Percentiles rank a stretch among this genome's conserved stretches.
These are phyloP conservation scores for Kwoniella botswanensis DNA, from an alignment of 768 basidiomycete species.

Conservation along the genomic window DNA sequence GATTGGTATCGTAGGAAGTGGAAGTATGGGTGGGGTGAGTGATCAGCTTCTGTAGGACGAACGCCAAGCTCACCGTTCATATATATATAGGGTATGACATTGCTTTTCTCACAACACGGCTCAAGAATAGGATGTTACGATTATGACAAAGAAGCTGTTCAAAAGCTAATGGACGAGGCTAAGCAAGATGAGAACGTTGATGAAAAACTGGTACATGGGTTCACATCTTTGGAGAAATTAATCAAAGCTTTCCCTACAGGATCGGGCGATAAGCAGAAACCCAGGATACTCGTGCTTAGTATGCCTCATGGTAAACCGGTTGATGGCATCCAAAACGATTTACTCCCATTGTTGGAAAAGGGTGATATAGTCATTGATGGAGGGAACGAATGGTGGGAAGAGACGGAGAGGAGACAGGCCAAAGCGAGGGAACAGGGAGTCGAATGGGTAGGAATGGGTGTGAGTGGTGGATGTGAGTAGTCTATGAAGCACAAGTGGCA, in stretches of 20 bases:
- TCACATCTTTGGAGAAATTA: conserved; percentile 37
- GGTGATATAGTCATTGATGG: conserved; percentile 58
- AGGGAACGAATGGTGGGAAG: conserved; percentile 57
- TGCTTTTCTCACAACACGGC: conserved; percentile 43
- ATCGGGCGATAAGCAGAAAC: conserved; percentile 27
- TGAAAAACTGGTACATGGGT: conserved; percentile 37
- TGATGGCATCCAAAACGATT: conserved; percentile 50
- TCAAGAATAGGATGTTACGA: conserved; percentile 46
- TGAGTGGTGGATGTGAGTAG: conserved; percentile 56
- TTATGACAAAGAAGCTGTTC: conserved; percentile 39
- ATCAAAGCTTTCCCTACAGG: conserved; percentile 41
- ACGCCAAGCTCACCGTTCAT: background rate
- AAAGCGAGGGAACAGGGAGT: conserved; percentile 43
- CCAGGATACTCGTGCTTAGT: conserved; percentile 52
- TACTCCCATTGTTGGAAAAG: conserved; percentile 45
- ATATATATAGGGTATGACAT: conserved; percentile 43
- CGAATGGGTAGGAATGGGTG: conserved; percentile 52
- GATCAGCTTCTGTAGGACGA: background rate
- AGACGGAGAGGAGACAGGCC: conserved; percentile 53
- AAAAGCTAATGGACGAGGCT: conserved; percentile 34
- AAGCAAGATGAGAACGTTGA: conserved; percentile 34
- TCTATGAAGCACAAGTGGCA: background rate
- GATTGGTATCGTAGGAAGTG: conserved; percentile 48
- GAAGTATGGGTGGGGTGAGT: conserved; percentile 48
- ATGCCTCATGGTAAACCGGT: conserved; percentile 55